phyloP scores from a whole-genome alignment of 257 asterid species.

The Ilex aquifolium region DNA sequence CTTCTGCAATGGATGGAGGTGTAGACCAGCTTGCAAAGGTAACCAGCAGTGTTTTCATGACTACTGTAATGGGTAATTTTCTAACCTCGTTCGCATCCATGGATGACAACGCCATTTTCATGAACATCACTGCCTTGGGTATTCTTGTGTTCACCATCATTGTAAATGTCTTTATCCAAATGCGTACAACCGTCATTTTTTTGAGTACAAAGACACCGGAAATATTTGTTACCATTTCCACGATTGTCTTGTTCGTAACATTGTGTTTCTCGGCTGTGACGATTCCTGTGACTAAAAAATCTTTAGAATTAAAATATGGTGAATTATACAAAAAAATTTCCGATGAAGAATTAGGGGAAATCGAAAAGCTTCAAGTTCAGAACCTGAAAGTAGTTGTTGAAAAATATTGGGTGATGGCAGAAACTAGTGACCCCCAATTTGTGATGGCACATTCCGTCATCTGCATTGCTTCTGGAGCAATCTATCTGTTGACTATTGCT shows the following conservation, averaged over 20 bases:
- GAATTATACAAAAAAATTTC: slow-evolving; percentile 27
- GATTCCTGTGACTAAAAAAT: slow-evolving; percentile 27
- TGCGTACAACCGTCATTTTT: slow-evolving; percentile 15
- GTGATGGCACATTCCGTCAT: slow-evolving; percentile 38
- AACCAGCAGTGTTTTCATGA: slow-evolving; percentile 38
- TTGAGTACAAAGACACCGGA: slow-evolving; percentile 12
- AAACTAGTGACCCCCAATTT: slow-evolving; percentile 41
- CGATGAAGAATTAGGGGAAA: slow-evolving; percentile 13
- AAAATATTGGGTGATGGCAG: slow-evolving; percentile 43
- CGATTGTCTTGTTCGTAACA: slow-evolving; percentile 28
- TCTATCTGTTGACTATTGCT: slow-evolving; percentile 20
- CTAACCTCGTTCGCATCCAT: slow-evolving; percentile 35
- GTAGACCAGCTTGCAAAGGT: slow-evolving; percentile 35
- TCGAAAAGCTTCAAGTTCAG: background rate
- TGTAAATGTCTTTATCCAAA: slow-evolving; percentile 26
- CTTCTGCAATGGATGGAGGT: slow-evolving; percentile 25
- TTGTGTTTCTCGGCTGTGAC: slow-evolving; percentile 21
- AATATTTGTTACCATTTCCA: background rate
- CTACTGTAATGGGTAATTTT: slow-evolving; percentile 36
- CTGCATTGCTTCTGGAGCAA: slow-evolving; percentile 19
- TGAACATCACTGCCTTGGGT: slow-evolving; percentile 29
- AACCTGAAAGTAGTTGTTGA: slow-evolving; percentile 23
- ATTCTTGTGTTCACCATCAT: slow-evolving; percentile 25
- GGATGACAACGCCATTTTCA: slow-evolving; percentile 9
- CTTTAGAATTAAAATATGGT: slow-evolving; percentile 26